Percentiles rank a stretch among this genome's conserved stretches.
These are phyloP conservation scores for Erodium moschatum DNA, from an alignment of 441 rosid genomes.

Conservation along the genomic window DNA sequence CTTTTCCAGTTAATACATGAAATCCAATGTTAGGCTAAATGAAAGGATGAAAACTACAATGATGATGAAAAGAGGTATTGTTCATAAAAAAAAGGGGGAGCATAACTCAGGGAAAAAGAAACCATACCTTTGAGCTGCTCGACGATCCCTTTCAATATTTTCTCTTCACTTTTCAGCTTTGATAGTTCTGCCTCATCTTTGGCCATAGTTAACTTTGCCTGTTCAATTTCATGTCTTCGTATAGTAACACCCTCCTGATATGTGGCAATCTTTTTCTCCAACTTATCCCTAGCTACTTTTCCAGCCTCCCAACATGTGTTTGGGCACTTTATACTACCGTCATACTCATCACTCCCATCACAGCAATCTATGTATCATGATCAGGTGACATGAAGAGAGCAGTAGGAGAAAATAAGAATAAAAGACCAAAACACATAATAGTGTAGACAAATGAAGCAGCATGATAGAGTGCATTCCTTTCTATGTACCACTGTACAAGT, in stretches of 20 bases:
- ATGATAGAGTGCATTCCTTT: background rate
- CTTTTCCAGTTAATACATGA: background rate
- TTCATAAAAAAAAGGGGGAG: background rate
- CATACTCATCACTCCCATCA: slow-evolving; percentile 97
- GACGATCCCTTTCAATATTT: slow-evolving; percentile 61
- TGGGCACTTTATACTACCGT: slow-evolving; percentile 55
- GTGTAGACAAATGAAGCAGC: background rate
- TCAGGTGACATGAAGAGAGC: too few relatives aligned
- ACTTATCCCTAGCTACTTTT: slow-evolving; percentile 69
- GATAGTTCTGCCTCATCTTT: slow-evolving; percentile 68
- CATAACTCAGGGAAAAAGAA: slow-evolving; percentile 2
- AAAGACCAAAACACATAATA: background rate
- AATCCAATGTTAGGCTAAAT: background rate
- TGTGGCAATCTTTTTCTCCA: slow-evolving; percentile 57
- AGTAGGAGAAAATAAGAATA: background rate
- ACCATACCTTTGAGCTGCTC: slow-evolving; percentile 69
- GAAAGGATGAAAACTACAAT: background rate
- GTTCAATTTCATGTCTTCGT: slow-evolving; percentile 48
- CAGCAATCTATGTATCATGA: slow-evolving; percentile 59
- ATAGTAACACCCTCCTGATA: slow-evolving; percentile 56
- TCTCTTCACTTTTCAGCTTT: slow-evolving; percentile 64
- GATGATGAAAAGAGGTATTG: background rate
- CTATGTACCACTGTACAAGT: background rate
- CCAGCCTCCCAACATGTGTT: slow-evolving; percentile 98
- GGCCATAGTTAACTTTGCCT: slow-evolving; percentile 45